Evolutionary conservation across 345 rosid species (phyloP), one percentile per base, ranked within the genome.

Genomic region (sweet orange (Citrus sinensis)): DNA sequence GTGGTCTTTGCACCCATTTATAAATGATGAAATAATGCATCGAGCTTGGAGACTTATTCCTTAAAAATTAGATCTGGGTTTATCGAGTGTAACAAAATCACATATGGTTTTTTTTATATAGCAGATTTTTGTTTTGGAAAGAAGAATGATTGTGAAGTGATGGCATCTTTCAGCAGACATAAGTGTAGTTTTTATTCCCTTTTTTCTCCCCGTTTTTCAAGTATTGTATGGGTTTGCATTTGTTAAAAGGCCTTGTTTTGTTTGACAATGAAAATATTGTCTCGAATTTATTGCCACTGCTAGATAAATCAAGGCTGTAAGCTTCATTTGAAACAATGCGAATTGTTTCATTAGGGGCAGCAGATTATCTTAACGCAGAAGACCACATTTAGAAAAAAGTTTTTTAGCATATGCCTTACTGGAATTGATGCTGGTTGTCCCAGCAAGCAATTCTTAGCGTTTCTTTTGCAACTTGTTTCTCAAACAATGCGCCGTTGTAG

Each of bases 1-100:
- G 95, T 95, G 98, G 97, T 90, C 95, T 17, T 77, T 95, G 83
- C 91, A 84, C 34, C 98, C 98, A 27, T 95, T 76, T 77, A 64
- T 92, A 25, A 80, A 90, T 30, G 98, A 92, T 61, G 90, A 89
- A 80, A 80, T 85, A 27, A 77, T 89, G 87, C 87, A 78, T 56
- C 83, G 78, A 77, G 98, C 98, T 14, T 93, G 95, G 97, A 88
- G 76, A 70, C 81, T 73, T 58, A 71, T 93, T 72, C 78, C 75
- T 74, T 91, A 64, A 78, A 51, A 25, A 24, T 77, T 16, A 35
- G 24, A 69, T 29, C 20, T 20, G 40, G 62, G 51, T 42, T 29
- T 66, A 55, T n/a, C 0, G 2, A 56, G 40, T 4, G 24, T 29
- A 17, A 6, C 51, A 76, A 30, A 34, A 22, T 59, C 5, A 13